phyloP scores from a whole-genome alignment of 345 rosid species.

The Syzygium aqueum region DNA sequence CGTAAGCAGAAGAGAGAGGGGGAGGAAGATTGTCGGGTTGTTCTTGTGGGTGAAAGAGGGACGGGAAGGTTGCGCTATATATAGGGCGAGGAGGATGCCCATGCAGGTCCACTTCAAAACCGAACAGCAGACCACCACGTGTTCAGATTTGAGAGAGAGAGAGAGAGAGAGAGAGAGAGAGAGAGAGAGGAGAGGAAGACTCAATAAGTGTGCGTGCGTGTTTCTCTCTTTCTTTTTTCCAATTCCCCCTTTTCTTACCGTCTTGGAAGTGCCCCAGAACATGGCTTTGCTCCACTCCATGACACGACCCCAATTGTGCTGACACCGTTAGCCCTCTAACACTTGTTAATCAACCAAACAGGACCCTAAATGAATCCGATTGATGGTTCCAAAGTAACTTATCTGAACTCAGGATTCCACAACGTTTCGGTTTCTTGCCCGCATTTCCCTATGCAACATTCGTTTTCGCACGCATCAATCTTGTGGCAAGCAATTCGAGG shows the following conservation, averaged over 20 bases:
- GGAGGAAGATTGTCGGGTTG: background rate
- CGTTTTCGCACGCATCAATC: too few relatives aligned
- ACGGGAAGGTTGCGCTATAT: background rate
- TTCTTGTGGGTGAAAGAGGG: conserved; percentile 15
- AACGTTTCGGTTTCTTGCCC: too few relatives aligned
- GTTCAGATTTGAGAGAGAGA: background rate
- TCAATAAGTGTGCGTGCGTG: background rate
- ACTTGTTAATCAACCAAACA: background rate
- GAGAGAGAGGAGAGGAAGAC: background rate
- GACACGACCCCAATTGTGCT: background rate
- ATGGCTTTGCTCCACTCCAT: background rate
- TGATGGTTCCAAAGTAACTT: too few relatives aligned
- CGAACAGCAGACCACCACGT: background rate
- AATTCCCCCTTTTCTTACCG: conserved; percentile 8
- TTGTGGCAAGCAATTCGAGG: background rate
- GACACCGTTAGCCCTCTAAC: background rate
- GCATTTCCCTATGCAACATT: too few relatives aligned
- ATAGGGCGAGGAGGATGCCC: background rate
- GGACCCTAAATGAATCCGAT: background rate
- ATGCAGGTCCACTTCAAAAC: background rate
- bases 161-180: background rate
- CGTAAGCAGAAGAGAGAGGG: background rate
- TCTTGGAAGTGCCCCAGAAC: background rate
- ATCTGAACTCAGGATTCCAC: too few relatives aligned
- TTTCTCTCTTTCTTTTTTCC: conserved; percentile 20